Conservation (phyloP, 208 protist species). For the Phytomonas sp. region DNA sequence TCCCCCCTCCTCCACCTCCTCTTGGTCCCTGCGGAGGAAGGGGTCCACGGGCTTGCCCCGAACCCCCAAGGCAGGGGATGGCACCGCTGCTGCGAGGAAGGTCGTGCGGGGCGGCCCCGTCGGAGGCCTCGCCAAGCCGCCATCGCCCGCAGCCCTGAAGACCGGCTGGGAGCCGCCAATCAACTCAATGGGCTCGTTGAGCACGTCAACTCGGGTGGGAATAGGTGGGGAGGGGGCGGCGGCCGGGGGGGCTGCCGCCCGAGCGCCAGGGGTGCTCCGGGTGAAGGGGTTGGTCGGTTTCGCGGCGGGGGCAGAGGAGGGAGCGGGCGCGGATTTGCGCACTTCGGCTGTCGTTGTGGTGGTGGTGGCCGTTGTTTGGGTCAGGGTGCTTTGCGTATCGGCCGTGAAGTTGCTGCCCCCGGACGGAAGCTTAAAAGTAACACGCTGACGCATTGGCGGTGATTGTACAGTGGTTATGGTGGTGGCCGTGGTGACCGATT, state of each 20-base stretch:
- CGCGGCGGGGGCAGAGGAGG: neutral
- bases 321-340: neutral
- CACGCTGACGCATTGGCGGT: conserved; percentile 15
- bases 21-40: conserved; percentile 13
- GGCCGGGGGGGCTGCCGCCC: neutral
- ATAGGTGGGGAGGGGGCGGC: neutral
- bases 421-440: conserved; percentile 14
- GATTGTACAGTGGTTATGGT: neutral
- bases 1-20: neutral
- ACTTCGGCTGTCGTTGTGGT: neutral
- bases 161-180: neutral
- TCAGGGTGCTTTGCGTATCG: neutral
- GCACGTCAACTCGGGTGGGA: conserved; percentile 1
- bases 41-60: conserved; percentile 17
- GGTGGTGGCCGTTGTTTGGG: neutral
- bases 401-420: neutral
- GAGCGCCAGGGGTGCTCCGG: neutral
- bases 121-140: conserved; percentile 9
- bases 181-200: neutral
- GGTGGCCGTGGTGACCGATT: conserved; percentile 4
- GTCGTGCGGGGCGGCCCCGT: conserved; percentile 16
- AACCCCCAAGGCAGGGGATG: neutral
- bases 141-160: neutral
- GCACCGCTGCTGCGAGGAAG: neutral
- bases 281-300: conserved; percentile 42